Evolutionary conservation across 208 protist species (phyloP), one percentile per base, ranked within the genome.

Genomic region (Trypanosoma melophagium): DNA sequence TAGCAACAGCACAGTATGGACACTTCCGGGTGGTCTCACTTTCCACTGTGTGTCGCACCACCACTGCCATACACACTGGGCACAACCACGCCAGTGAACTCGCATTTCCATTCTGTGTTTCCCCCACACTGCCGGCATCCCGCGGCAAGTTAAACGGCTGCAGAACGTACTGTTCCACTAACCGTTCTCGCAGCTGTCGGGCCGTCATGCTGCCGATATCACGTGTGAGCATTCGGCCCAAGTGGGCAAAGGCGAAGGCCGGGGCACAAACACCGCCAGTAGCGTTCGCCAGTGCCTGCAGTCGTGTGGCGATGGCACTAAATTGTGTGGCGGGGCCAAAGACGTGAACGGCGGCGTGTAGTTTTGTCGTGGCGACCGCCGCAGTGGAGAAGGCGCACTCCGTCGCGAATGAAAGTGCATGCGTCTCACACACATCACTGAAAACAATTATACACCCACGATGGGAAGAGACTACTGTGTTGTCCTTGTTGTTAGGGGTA

Each of bases 321-420:
- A 1, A 44, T 3, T 49, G 14, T 31, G 55, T 22, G 9, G 71
- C 69, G 17, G 57, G 66, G 40, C 88, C 85, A 67, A 94, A 94
- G 50, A 80, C 71, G 40, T 76, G 84, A 25, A 87, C 59, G 19
- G 70, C 62, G 14, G 79, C 63, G 42, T 66, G 52, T 47, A 81
- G 65, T 69, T 81, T 69, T 40, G 63, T 72, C 19, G 74, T 47
- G 10, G 75, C 69, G 17, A 84, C 57, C 16, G 75, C 77, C 1
- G 83, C 76, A 28, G 81, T 73, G 22, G 84, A 81, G 17, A 94
- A 76, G 17, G 83, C 79, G 56, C 89, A 92, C 65, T 95, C 86
- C 4, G 83, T 60, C 41, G 66, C 73, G 65, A 85, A 87, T 10
- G 76, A 68, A 31, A 87, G 55, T 50, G 73, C 42, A 7, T 17